Evolutionary conservation across 805 yeast species (phyloP).

Genomic region (Saturnispora kantuleensis): DNA sequence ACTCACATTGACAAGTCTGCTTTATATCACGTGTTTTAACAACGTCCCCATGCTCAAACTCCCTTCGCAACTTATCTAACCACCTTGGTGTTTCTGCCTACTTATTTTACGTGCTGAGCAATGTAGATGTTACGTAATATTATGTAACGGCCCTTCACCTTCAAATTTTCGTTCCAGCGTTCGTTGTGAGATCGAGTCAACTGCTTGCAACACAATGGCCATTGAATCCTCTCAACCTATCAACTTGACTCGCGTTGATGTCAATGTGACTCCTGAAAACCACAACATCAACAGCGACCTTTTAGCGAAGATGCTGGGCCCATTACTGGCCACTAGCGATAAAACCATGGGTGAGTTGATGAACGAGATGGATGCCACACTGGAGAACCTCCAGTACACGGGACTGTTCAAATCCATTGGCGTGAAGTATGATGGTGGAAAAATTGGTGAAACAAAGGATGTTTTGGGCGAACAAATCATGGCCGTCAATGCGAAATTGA

Average conservation of each 20-base stretch:
- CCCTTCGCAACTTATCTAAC: too few species aligned
- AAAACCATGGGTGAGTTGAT: conserved; percentile 36
- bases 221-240: conserved; percentile 15
- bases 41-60: too few species aligned
- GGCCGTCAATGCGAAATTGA: conserved; percentile 8
- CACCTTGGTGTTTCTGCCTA: too few species aligned
- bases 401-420: conserved; percentile 22
- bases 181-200: too few species aligned
- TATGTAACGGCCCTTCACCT: too few species aligned
- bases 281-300: conserved; percentile 15
- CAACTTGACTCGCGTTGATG: conserved; percentile 22
- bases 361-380: conserved; percentile 13
- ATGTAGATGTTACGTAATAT: too few species aligned
- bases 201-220: conserved; percentile 9
- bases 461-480: conserved; percentile 5
- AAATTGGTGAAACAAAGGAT: conserved; percentile 3
- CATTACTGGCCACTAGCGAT: conserved; percentile 29
- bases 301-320: conserved; percentile 36
- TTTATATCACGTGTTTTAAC: too few species aligned
- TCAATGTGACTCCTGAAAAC: conserved; percentile 5
- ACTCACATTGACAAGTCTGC: too few species aligned
- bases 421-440: conserved; percentile 16
- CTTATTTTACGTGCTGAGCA: too few species aligned
- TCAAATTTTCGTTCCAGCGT: too few species aligned
- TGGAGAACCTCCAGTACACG: conserved; percentile 19